Evolutionary conservation across 2,329 filamentous ascomycete genomes (phyloP), one percentile per base, ranked within the genome.

Genomic region (Mycosphaerella sp.): DNA sequence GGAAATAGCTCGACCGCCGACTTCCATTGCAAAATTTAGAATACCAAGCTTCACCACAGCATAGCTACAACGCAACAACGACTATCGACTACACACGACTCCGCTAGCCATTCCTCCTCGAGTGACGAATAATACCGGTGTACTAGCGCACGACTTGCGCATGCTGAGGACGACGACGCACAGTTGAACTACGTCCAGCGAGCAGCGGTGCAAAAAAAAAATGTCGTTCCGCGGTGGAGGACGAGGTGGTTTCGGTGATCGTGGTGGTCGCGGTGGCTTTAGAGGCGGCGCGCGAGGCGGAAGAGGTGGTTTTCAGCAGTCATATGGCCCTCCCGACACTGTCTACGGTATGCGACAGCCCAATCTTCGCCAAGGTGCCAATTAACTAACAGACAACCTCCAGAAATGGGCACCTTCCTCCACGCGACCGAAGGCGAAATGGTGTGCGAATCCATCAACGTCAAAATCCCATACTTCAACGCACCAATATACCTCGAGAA

Each of bases 401-500:
- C 48, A 60, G 93, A 96, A 77, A 89, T 98, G 86, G 93, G 93
- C 73, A 83, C 82, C 62, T 95, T 97, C 75, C 76, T 96, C 71
- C 93, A 98, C 77, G 85, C 90, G 55, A 92, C 88, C 76, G 93
- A 98, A 76, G 92, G 92, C 72, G 93, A 98, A 75, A 93, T 98
- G 81, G 86, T 98, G 65, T 96, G 92, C 86, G 85, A 90, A 74
- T 95, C 88, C 64, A 86, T 87, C 74, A 97, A 96, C 79, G 78
- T 86, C 66, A 97, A 97, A 77, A 86, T 98, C 61, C 93, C 93
- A 59, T 95, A 95, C 78, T 98, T 98, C 85, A 97, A 96, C 79
- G 93, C 93, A 58, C 90, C 90, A 64, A 95, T 98, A 73, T 98
- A 93, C 78, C 86, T 97, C 67, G 92, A 97, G 81, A 98, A 97